Percentiles rank a stretch among this genome's conserved stretches.
Evolutionary conservation across 2,329 filamentous ascomycete genomes (phyloP).

Genomic region (Pseudovirgaria hyperparasitica): DNA sequence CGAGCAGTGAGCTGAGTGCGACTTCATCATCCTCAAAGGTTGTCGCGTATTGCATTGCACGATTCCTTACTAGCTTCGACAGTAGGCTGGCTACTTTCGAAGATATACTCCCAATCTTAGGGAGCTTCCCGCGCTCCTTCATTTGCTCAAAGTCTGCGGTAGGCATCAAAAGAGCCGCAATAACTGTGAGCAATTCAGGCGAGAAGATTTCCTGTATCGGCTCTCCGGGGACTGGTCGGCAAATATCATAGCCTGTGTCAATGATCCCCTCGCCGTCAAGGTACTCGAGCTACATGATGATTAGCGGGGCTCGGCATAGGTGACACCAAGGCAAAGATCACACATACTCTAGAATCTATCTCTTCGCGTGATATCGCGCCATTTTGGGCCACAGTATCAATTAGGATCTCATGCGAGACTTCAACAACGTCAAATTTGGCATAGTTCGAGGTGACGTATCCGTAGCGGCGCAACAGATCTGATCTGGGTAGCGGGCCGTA

Average conservation of each 20-base stretch:
- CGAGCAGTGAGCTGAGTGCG: constrained; percentile 28
- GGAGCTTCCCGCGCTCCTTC: constrained; percentile 29
- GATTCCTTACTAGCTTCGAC: constrained; percentile 23
- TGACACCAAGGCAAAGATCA: constrained; percentile 6
- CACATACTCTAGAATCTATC: constrained; percentile 13
- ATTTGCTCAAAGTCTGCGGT: constrained; percentile 28
- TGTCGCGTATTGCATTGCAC: constrained; percentile 39
- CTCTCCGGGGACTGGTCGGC: constrained; percentile 13
- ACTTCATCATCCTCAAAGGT: constrained; percentile 40
- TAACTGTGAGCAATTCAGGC: constrained; percentile 28
- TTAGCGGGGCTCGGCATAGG: constrained; percentile 5
- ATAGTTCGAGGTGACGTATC: constrained; percentile 73
- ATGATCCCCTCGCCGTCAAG: constrained; percentile 51
- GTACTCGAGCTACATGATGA: constrained; percentile 31
- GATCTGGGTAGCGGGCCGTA: constrained; percentile 75
- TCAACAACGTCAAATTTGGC: constrained; percentile 73
- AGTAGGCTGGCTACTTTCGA: constrained; percentile 27
- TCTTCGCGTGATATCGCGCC: constrained; percentile 23
- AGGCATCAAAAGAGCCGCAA: constrained; percentile 32
- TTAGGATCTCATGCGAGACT: constrained; percentile 49
- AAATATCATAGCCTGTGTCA: constrained; percentile 59
- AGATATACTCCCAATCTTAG: constrained; percentile 28
- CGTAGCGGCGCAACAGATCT: constrained; percentile 72
- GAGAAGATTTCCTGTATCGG: constrained; percentile 23
- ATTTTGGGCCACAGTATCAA: constrained; percentile 31